These are phyloP conservation scores for Scedosporium boydii DNA, from an alignment of 2,329 filamentous ascomycete genomes.

Conservation along the genomic window DNA sequence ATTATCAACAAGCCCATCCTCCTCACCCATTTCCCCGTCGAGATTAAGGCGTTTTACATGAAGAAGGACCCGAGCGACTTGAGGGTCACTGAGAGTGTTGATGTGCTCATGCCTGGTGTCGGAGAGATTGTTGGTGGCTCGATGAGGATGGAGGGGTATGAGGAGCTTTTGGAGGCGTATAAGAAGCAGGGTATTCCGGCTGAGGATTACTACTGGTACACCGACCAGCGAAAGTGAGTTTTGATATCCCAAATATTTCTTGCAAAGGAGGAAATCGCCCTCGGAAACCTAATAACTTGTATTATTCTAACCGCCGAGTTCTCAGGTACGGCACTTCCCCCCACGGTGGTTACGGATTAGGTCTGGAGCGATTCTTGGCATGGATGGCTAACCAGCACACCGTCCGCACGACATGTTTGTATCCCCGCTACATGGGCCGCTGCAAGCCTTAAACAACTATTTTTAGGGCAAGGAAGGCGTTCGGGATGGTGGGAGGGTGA, in stretches of 20 bases:
- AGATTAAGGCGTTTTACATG: constrained; percentile 99
- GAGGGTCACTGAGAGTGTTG: constrained; percentile 87
- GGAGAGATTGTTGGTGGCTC: constrained; percentile 94
- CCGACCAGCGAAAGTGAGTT: constrained; percentile 85
- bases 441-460: constrained; percentile 55
- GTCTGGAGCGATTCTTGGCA: constrained; percentile 67
- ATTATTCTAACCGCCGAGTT: constrained; percentile 10
- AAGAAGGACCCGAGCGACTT: constrained; percentile 70
- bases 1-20: constrained; percentile 93
- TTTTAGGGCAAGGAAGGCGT: not conserved
- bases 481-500: not conserved
- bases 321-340: constrained; percentile 78
- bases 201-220: constrained; percentile 94
- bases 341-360: constrained; percentile 88
- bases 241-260: not conserved
- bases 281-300: not conserved
- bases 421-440: constrained; percentile 71
- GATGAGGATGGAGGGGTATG: constrained; percentile 91
- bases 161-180: constrained; percentile 83
- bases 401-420: constrained; percentile 60
- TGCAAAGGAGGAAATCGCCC: constrained; percentile 4
- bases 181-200: constrained; percentile 78
- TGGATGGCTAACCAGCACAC: constrained; percentile 57
- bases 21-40: constrained; percentile 90
- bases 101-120: constrained; percentile 79